Conservation (phyloP, 345 rosid species). For the Diplotaxis tenuifolia region DNA sequence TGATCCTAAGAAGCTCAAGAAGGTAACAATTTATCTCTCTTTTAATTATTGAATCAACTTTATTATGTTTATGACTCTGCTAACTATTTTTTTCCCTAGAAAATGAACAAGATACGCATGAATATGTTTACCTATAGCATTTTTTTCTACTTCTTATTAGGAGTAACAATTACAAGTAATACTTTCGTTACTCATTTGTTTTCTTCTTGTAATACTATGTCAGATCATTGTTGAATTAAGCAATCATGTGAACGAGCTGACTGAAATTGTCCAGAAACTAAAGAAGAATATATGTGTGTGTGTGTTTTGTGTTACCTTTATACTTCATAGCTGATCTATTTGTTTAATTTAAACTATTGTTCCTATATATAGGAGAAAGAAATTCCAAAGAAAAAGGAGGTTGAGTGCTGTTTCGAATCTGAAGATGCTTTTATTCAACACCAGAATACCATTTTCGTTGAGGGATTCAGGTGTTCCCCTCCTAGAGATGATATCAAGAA, state of each 20-base stretch:
- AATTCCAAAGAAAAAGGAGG: not conserved
- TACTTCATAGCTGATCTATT: not conserved
- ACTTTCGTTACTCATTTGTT: not conserved
- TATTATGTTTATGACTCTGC: no score
- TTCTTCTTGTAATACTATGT: not conserved
- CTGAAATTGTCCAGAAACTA: not conserved
- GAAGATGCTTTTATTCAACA: not conserved
- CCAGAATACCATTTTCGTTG: slow-evolving; percentile 36
- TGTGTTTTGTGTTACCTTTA: not conserved
- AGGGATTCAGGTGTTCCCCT: slow-evolving; percentile 48
- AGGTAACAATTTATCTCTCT: no score
- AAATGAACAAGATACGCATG: not conserved
- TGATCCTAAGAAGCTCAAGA: no score
- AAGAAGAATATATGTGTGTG: not conserved
- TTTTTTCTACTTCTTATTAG: not conserved
- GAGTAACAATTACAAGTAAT: not conserved
- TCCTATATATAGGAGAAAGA: not conserved
- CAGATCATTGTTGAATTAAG: not conserved
- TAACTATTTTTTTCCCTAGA: no score
- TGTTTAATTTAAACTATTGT: not conserved
- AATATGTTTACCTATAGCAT: not conserved
- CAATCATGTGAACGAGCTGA: not conserved
- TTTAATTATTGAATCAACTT: no score
- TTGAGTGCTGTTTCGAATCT: not conserved
- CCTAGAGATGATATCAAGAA: slow-evolving; percentile 51